phyloP scores from a whole-genome alignment of 2,329 filamentous ascomycete species.

The Coleophoma crateriformis region DNA sequence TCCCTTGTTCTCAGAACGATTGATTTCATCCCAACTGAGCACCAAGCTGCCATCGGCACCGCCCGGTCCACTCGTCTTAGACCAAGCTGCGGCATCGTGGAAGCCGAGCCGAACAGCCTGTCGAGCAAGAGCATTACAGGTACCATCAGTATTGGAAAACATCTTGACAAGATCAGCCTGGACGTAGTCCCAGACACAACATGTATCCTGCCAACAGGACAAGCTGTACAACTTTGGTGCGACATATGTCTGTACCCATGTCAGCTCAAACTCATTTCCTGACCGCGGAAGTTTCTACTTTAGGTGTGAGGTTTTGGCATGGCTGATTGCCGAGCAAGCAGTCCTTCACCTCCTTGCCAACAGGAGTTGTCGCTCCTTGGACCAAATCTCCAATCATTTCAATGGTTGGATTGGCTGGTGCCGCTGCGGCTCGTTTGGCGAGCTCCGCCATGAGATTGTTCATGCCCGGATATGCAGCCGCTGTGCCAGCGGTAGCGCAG shows the following conservation, averaged over 20 bases:
- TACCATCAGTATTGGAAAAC: slow-evolving; percentile 26
- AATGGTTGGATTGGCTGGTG: not conserved
- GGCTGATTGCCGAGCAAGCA: not conserved
- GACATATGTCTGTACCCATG: not conserved
- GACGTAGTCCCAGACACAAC: slow-evolving; percentile 36
- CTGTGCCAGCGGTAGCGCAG: not conserved
- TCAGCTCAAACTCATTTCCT: not conserved
- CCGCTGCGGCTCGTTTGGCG: not conserved
- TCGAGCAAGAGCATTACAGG: slow-evolving; percentile 34
- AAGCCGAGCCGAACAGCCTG: slow-evolving; percentile 40
- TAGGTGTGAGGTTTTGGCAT: not conserved
- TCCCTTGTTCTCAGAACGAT: slow-evolving; percentile 37
- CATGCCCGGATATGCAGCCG: not conserved
- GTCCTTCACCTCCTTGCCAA: not conserved
- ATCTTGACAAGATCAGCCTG: slow-evolving; percentile 28
- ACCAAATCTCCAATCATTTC: not conserved
- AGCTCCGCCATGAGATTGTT: not conserved
- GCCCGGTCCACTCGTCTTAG: slow-evolving; percentile 26
- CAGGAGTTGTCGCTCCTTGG: not conserved
- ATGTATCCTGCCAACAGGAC: slow-evolving; percentile 16
- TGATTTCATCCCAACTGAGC: slow-evolving; percentile 30
- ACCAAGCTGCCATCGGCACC: slow-evolving; percentile 42
- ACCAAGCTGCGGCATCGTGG: slow-evolving; percentile 40
- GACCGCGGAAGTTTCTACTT: not conserved
- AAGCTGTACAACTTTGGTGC: not conserved